Base-by-base conservation (phyloP, 495 filamentous ascomycete genomes). In the Stereocaulon alpinum region DNA sequence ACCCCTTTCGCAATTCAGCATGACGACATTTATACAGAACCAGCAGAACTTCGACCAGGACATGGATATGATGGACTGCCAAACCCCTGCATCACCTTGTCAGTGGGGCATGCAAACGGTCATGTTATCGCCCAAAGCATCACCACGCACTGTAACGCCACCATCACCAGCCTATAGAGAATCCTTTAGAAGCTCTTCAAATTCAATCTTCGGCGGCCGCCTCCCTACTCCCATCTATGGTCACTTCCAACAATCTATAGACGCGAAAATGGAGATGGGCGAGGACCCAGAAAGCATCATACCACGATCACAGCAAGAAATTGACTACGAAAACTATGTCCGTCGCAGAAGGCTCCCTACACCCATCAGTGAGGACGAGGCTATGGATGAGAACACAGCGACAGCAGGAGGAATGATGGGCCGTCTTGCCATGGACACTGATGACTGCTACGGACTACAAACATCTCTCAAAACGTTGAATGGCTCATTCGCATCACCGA, bases 361-460 rank as follows among this genome's bases (percentile, higher is more conserved):
- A 27, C 87, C 86, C 6, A 84, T 88, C 59, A 86, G 80, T 56
- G 86, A 90, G 63, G 80, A 76, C 58, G 85, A 81, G 58, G 76
- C 77, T 5, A 77, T 80, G 65, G 75, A 73, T 41, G 61, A 18
- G 53, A 64, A 45, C 57, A 68, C 61, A 20, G 50, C 40, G 14
- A 34, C 44, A 29, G 22, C 40, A 42, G 61, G 60, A 40, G 58
- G 30, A n/a, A 57, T 63, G 61, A 43, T 55, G 22, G 51, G 40
- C 53, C 42, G 6, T 30, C 24, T 59, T 27, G 53, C 59, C 0
- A 66, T 67, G 63, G 68, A 63, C 11, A 68, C 69, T 62, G 67
- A 72, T 17, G 61, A 66, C 37, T 69, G 72, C 48, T 56, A 63
- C 29, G 63, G 69, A 20, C 72, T 70, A 27, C 71, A 70, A 15